Conservation (phyloP, 2,329 filamentous ascomycete species). For the Colletotrichum sp. region DNA sequence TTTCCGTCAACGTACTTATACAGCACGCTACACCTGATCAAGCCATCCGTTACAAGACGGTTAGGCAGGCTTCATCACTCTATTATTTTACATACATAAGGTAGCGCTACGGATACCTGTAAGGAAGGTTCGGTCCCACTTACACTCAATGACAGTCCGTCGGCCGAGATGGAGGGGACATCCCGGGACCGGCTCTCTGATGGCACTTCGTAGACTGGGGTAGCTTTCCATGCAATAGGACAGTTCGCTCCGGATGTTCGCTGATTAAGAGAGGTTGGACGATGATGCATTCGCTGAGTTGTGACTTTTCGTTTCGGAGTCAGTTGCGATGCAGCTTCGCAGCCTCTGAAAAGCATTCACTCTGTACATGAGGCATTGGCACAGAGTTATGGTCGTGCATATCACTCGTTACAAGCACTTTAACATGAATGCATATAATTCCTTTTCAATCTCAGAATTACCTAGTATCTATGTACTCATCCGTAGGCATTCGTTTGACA, state of each 20-base stretch:
- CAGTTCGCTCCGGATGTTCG: background rate
- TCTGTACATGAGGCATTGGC: background rate
- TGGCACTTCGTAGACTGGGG: background rate
- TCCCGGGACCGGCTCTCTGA: background rate
- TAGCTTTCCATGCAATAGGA: background rate
- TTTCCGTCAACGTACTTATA: background rate
- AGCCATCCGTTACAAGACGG: background rate
- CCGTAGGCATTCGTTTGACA: background rate
- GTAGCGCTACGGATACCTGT: background rate
- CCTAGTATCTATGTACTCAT: constrained; percentile 5
- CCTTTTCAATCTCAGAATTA: background rate
- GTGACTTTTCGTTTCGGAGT: background rate
- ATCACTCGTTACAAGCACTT: background rate
- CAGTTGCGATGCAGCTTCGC: background rate
- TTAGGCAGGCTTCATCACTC: background rate
- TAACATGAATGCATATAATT: background rate
- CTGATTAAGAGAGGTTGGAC: background rate
- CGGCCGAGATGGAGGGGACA: background rate
- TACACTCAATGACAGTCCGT: background rate
- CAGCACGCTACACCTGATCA: background rate
- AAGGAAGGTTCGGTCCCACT: background rate
- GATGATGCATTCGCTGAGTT: background rate
- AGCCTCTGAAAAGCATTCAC: background rate
- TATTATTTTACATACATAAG: background rate
- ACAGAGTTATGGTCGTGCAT: background rate